These are phyloP conservation scores for Glycyrrhiza uralensis DNA, from an alignment of 306 rosid genomes.

Conservation along the genomic window DNA sequence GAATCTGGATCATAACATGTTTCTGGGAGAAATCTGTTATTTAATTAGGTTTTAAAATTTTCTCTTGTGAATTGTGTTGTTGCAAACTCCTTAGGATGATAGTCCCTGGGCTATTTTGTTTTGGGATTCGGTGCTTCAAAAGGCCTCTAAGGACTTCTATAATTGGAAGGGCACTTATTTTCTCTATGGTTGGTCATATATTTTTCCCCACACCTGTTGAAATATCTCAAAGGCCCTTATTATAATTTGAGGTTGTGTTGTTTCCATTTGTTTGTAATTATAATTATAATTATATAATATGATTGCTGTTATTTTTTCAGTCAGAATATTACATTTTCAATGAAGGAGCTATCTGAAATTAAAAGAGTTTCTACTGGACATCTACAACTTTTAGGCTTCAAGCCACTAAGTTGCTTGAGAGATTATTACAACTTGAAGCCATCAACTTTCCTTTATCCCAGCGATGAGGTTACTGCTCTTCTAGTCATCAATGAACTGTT, in stretches of 20 bases:
- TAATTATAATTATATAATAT: neutral
- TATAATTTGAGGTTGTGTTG: conserved; percentile 2
- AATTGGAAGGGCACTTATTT: neutral
- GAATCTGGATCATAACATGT: neutral
- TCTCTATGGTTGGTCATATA: neutral
- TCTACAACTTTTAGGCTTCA: conserved; percentile 85
- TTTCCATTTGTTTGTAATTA: conserved; percentile 26
- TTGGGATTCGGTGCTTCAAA: neutral
- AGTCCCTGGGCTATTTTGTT: neutral
- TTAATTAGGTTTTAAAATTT: neutral
- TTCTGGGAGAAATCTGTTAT: conserved; percentile 4
- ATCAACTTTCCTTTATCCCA: conserved; percentile 81
- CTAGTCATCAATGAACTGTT: conserved; percentile 19
- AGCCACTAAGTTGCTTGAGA: conserved; percentile 83
- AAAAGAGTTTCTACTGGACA: conserved; percentile 67
- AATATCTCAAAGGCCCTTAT: conserved; percentile 10
- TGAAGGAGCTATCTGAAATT: conserved; percentile 72
- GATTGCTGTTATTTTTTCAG: conserved; percentile 45
- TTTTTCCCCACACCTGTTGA: neutral
- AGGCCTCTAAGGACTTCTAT: neutral
- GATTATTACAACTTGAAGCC: conserved; percentile 92
- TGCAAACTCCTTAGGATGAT: neutral
- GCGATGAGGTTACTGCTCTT: conserved; percentile 63
- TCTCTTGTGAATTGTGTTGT: neutral
- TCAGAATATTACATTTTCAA: conserved; percentile 63